Conservation (phyloP, 257 asterid genomes). For the Primulina eburnea region DNA sequence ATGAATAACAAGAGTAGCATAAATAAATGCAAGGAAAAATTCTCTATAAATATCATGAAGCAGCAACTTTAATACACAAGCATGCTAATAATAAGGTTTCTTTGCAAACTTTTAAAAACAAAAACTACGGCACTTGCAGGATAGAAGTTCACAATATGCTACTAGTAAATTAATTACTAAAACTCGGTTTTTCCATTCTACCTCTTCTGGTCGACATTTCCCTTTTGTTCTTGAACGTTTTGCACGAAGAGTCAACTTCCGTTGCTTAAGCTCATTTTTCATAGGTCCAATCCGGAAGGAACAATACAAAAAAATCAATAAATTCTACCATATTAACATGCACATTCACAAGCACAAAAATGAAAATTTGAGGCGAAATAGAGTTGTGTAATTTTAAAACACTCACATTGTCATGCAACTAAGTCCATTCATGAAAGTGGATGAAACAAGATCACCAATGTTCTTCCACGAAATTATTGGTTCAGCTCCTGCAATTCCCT, state of each 20-base stretch:
- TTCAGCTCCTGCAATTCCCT: not conserved
- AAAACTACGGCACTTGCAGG: no score
- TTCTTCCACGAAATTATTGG: slow-evolving; percentile 31
- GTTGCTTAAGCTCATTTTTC: slow-evolving; percentile 32
- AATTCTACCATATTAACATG: not conserved
- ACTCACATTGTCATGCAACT: slow-evolving; percentile 47
- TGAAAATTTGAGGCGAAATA: not conserved
- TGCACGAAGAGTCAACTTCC: slow-evolving; percentile 19
- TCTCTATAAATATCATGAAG: not conserved
- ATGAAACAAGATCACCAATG: slow-evolving; percentile 33
- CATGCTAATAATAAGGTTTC: not conserved
- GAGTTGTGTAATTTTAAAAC: not conserved
- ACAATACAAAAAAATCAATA: not conserved
- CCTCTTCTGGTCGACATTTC: slow-evolving; percentile 39
- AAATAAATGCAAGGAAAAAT: not conserved
- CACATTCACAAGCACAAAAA: not conserved
- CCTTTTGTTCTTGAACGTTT: slow-evolving; percentile 14
- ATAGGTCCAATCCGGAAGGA: slow-evolving; percentile 48
- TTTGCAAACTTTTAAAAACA: not conserved
- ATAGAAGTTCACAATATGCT: no score
- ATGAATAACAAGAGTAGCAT: no score
- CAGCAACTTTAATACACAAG: not conserved
- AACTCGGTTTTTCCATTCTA: not conserved
- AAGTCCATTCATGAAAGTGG: slow-evolving; percentile 34
- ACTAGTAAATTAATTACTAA: no score